Base-by-base conservation (phyloP, 495 filamentous ascomycete genomes). In the Neurospora sp. region DNA sequence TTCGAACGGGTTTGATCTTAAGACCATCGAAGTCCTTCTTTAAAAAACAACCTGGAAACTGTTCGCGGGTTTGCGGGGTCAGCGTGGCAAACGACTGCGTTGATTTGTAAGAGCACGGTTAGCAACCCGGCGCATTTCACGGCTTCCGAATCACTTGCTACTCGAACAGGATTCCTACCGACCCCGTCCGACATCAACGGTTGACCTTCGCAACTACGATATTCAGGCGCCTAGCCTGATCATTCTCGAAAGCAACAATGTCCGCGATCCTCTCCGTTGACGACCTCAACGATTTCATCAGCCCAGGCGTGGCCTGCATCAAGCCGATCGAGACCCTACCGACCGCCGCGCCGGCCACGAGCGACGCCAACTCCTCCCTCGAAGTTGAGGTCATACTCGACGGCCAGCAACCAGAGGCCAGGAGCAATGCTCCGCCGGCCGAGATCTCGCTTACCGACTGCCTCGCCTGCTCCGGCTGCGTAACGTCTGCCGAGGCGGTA, bases 201-300 rank as follows among this genome's bases (percentile, higher is more conserved):
- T 66, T 66, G 54, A 66, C 12, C 54, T 16, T 16, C 54, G 14
- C 54, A 16, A 1, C 9, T 18, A 66, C 27, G 27, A 66, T 1
- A 12, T 4, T 66, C 54, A 66, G 54, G 54, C 54, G 6, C 27
- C 16, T 9, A 16, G 54, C 54, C 54, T 62, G 54, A 27, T 27
- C 20, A 59, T 59, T 2, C 5, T 35, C 12, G 31, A 54, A 54
- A 10, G 27, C 27, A 54, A 86, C 80, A 73, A 98, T 98, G 95
- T 95, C 92, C 75, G 96, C 96, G 38, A 98, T 99, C 75, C 90
- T 99, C 73, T 98, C 94, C 70, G 93, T 92, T 74, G 94, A 98
- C 83, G 94, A 97, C 81, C 86, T 99, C 74, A 99, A 99, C 85
- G 96, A 99, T 86, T 99, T 99, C 84, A 99, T 99, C 79, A 94